Conservation (phyloP, 2,329 filamentous ascomycete genomes). For the Graphilbum sp. region DNA sequence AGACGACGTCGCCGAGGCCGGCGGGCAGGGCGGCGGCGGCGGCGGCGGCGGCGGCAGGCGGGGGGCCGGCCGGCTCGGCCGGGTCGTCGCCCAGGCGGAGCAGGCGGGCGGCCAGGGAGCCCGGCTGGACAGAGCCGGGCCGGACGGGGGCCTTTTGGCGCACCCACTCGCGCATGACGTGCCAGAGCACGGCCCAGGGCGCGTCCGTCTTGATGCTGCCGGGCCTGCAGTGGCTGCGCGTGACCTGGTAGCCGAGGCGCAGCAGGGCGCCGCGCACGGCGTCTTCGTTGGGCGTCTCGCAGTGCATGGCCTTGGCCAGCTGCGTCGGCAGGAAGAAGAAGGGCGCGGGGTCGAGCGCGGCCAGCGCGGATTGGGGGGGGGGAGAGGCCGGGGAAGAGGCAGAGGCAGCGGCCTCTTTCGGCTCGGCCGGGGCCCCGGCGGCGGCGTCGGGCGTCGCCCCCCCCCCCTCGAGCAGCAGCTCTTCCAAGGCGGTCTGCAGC, state of each 20-base stretch:
- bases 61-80: too few species aligned
- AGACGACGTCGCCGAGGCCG: slow-evolving; percentile 37
- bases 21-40: too few species aligned
- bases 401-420: slow-evolving; percentile 6
- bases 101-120: slow-evolving; percentile 57
- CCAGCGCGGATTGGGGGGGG: slow-evolving; percentile 24
- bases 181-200: slow-evolving; percentile 80
- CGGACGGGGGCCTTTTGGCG: slow-evolving; percentile 67
- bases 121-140: slow-evolving; percentile 49
- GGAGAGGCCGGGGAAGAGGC: too few species aligned
- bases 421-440: neutral
- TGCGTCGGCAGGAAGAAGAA: slow-evolving; percentile 74
- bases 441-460: neutral
- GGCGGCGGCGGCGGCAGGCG: too few species aligned
- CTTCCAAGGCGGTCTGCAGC: slow-evolving; percentile 76
- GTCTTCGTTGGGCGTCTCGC: slow-evolving; percentile 62
- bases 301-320: slow-evolving; percentile 63
- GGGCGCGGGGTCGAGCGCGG: slow-evolving; percentile 54
- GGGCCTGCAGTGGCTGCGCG: slow-evolving; percentile 74
- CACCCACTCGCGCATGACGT: slow-evolving; percentile 84
- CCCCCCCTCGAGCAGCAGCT: slow-evolving; percentile 24
- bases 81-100: slow-evolving; percentile 28
- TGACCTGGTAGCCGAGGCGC: slow-evolving; percentile 65
- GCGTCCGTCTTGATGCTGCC: slow-evolving; percentile 91
- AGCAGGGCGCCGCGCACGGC: slow-evolving; percentile 66